Evolutionary conservation across 257 asterid species (phyloP).

Genomic region (Voacanga thouarsii): DNA sequence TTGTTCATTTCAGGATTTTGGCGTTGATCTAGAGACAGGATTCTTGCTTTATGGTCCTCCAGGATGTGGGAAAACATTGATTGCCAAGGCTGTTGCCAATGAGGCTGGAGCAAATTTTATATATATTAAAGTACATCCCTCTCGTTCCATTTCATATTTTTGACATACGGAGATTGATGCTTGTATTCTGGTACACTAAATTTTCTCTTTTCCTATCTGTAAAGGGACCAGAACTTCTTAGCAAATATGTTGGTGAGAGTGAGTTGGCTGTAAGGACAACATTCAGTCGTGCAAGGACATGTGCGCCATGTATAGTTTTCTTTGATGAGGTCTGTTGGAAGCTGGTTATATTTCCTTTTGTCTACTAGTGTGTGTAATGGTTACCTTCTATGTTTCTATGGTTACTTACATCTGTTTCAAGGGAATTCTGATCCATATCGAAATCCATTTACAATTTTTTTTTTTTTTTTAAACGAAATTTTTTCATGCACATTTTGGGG

Average conservation of each 20-base stretch:
- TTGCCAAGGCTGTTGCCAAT: slow-evolving; percentile 94
- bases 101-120: slow-evolving; percentile 94
- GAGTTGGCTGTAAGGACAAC: slow-evolving; percentile 75
- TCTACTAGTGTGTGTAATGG: neutral
- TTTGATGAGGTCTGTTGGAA: slow-evolving; percentile 68
- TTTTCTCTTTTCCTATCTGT: slow-evolving; percentile 18
- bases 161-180: neutral
- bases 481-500: too few relatives aligned
- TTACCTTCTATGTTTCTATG: neutral
- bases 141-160: slow-evolving; percentile 10
- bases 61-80: slow-evolving; percentile 93
- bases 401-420: neutral
- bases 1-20: slow-evolving; percentile 49
- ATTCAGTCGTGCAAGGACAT: slow-evolving; percentile 88
- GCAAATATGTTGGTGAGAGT: slow-evolving; percentile 93
- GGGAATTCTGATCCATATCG: neutral
- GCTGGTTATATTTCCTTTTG: neutral
- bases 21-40: slow-evolving; percentile 63
- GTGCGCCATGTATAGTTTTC: slow-evolving; percentile 93
- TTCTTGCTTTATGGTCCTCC: slow-evolving; percentile 97
- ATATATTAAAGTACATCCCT: slow-evolving; percentile 62
- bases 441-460: neutral
- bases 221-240: slow-evolving; percentile 91
- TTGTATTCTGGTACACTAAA: slow-evolving; percentile 1
- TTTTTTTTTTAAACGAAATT: neutral